These are phyloP conservation scores for Medicago arabica DNA, from an alignment of 306 rosid genomes.

Conservation along the genomic window DNA sequence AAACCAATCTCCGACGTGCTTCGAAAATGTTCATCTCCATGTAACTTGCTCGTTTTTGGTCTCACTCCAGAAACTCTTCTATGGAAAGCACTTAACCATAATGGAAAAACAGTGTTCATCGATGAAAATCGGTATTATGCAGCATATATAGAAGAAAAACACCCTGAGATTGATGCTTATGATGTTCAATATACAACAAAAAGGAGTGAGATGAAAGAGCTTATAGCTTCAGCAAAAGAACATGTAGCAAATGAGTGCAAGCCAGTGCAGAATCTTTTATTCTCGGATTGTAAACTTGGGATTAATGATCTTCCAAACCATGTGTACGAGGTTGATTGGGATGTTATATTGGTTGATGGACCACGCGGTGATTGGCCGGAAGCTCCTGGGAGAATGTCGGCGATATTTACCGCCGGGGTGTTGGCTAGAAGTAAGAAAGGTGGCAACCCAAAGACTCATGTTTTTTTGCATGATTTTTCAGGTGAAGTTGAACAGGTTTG, in stretches of 20 bases:
- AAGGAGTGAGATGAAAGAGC: conserved; percentile 66
- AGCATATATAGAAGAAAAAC: conserved; percentile 78
- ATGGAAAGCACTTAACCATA: conserved; percentile 90
- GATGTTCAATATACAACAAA: conserved; percentile 95
- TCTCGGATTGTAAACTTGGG: conserved; percentile 84
- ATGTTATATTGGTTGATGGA: conserved; percentile 83
- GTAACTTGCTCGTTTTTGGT: conserved; percentile 85
- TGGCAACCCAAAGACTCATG: conserved; percentile 86
- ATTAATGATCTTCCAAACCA: conserved; percentile 94
- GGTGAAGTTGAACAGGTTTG: conserved; percentile 68
- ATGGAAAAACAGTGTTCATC: conserved; percentile 90
- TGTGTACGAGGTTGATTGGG: conserved; percentile 94
- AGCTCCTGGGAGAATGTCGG: conserved; percentile 84
- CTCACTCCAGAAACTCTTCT: conserved; percentile 87
- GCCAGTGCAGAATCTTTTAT: conserved; percentile 89
- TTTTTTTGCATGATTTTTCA: conserved; percentile 79
- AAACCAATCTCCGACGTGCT: conserved; percentile 86
- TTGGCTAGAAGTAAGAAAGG: conserved; percentile 90
- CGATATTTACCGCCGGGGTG: conserved; percentile 90
- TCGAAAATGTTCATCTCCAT: conserved; percentile 76
- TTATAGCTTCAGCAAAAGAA: conserved; percentile 64
- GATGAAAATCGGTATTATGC: conserved; percentile 97
- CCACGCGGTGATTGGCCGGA: conserved; percentile 95
- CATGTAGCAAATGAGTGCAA: conserved; percentile 81
- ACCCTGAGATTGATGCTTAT: conserved; percentile 91